Percentiles rank a stretch among this genome's conserved stretches.
phyloP scores from a whole-genome alignment of 2,329 filamentous ascomycete genomes.

The Pyrenophora seminiperda region DNA sequence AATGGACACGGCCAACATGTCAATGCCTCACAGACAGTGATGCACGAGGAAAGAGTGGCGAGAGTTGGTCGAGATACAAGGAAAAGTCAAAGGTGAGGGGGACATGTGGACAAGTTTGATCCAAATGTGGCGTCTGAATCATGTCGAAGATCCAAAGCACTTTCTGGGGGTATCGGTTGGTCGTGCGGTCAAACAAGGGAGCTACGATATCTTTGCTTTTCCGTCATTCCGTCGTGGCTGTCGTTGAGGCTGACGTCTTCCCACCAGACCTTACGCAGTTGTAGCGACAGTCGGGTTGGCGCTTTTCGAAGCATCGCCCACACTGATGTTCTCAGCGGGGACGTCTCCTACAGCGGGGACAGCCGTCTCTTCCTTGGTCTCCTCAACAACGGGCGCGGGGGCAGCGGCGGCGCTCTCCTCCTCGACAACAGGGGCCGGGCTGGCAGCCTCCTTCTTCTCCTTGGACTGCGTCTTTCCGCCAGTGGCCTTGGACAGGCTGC shows the following conservation, averaged over 20 bases:
- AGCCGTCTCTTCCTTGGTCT: constrained; percentile 38
- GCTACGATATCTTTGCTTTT: constrained; percentile 49
- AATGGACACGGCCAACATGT: constrained; percentile 42
- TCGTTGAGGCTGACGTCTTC: constrained; percentile 47
- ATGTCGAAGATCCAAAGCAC: constrained; percentile 29
- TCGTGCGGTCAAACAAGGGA: constrained; percentile 49
- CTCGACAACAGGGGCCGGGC: constrained; percentile 42
- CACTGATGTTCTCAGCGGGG: constrained; percentile 46
- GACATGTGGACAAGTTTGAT: constrained; percentile 38
- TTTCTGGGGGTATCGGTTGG: constrained; percentile 42
- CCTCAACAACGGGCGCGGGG: constrained; percentile 27
- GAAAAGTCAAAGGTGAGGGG: constrained; percentile 38
- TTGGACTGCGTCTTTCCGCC: constrained; percentile 45
- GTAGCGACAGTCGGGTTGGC: constrained; percentile 46
- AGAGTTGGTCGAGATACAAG: constrained; percentile 36
- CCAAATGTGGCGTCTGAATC: constrained; percentile 38
- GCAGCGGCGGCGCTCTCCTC: constrained; percentile 34
- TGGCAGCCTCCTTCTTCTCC: constrained; percentile 39
- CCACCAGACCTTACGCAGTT: constrained; percentile 52
- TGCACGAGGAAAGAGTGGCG: constrained; percentile 37
- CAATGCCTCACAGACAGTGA: constrained; percentile 43
- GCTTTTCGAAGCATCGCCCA: constrained; percentile 49
- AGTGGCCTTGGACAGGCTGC: constrained; percentile 50
- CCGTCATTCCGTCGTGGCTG: constrained; percentile 52
- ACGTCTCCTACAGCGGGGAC: constrained; percentile 38